Percentiles rank a stretch among this genome's conserved stretches.
Conservation (phyloP, 768 basidiomycete genomes). For the Austroboletus eburneus region DNA sequence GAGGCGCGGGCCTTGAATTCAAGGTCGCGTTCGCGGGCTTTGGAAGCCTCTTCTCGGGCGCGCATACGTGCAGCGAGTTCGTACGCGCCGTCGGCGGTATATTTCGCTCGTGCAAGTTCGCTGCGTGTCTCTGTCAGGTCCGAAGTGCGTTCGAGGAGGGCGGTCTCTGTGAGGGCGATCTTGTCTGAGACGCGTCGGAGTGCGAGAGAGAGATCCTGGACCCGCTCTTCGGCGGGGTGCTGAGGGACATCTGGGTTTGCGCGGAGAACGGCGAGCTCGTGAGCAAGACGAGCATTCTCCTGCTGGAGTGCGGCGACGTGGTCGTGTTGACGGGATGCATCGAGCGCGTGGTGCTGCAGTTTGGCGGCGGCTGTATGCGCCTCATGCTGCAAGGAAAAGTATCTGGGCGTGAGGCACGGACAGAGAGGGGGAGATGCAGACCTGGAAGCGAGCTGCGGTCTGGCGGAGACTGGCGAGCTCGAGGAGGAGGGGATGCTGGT, state of each 20-base stretch:
- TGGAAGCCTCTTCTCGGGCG: slow-evolving; percentile 51
- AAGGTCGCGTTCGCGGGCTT: slow-evolving; percentile 46
- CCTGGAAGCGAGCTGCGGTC: slow-evolving; percentile 51
- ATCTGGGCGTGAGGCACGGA: neutral
- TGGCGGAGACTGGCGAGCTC: slow-evolving; percentile 45
- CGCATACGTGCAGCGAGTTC: slow-evolving; percentile 51
- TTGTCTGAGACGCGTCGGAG: slow-evolving; percentile 67
- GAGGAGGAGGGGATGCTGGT: slow-evolving; percentile 41
- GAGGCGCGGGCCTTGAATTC: slow-evolving; percentile 42
- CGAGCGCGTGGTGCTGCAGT: slow-evolving; percentile 59
- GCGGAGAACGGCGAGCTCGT: slow-evolving; percentile 55
- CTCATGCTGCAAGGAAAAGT: slow-evolving; percentile 64
- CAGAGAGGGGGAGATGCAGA: slow-evolving; percentile 9
- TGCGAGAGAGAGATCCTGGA: slow-evolving; percentile 59
- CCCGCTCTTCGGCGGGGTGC: slow-evolving; percentile 36
- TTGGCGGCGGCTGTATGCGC: slow-evolving; percentile 61
- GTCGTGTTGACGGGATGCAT: slow-evolving; percentile 33
- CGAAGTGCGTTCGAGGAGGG: slow-evolving; percentile 44
- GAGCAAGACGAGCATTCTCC: slow-evolving; percentile 53
- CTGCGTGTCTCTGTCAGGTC: slow-evolving; percentile 43
- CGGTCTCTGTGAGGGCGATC: slow-evolving; percentile 55
- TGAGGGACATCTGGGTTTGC: slow-evolving; percentile 44
- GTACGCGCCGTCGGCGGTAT: slow-evolving; percentile 48
- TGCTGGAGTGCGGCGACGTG: slow-evolving; percentile 40
- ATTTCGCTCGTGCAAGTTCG: slow-evolving; percentile 41